A percentile compares a stretch with the other conserved stretches of the same genome.
These are phyloP conservation scores for Hanseniaspora occidentalis DNA, from an alignment of 805 yeast genomes.

Conservation along the genomic window DNA sequence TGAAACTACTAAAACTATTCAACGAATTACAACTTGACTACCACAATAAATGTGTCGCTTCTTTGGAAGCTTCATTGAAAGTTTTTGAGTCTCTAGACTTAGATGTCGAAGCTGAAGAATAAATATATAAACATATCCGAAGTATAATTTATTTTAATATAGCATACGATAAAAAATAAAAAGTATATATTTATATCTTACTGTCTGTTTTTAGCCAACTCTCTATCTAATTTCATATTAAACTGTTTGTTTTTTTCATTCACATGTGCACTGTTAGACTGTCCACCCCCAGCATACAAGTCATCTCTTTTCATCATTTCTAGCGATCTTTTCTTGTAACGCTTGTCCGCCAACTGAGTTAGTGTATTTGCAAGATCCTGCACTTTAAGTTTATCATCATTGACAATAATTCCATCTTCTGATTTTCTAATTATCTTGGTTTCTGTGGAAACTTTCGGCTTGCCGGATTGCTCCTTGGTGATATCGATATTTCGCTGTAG, in stretches of 20 bases:
- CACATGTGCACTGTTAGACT: constrained; percentile 8
- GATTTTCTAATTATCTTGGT: constrained; percentile 6
- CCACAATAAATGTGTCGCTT: constrained; percentile 38
- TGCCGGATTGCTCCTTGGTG: too few species aligned
- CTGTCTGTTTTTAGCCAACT: constrained; percentile 3
- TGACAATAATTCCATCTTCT: constrained; percentile 9
- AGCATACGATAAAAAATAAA: constrained; percentile 15
- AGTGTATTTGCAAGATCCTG: constrained; percentile 13
- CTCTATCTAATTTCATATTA: constrained; percentile 18
- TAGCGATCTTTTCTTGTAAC: constrained; percentile 12
- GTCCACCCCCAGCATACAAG: constrained; percentile 7
- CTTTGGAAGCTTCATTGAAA: constrained; percentile 34
- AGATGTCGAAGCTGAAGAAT: constrained; percentile 32
- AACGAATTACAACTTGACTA: constrained; percentile 59
- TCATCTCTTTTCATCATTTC: constrained; percentile 8
- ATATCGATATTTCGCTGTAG: constrained; percentile 2
- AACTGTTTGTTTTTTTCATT: constrained; percentile 23
- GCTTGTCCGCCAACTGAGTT: constrained; percentile 12
- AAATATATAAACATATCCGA: constrained; percentile 18
- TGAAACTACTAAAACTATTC: constrained; percentile 52
- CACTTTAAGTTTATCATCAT: constrained; percentile 13
- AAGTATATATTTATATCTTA: background rate
- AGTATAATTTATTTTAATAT: too few species aligned
- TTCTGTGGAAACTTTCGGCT: background rate
- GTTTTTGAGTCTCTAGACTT: constrained; percentile 31